These are phyloP conservation scores for Colletotrichum sidae DNA, from an alignment of 2,329 filamentous ascomycete genomes.

Conservation along the genomic window DNA sequence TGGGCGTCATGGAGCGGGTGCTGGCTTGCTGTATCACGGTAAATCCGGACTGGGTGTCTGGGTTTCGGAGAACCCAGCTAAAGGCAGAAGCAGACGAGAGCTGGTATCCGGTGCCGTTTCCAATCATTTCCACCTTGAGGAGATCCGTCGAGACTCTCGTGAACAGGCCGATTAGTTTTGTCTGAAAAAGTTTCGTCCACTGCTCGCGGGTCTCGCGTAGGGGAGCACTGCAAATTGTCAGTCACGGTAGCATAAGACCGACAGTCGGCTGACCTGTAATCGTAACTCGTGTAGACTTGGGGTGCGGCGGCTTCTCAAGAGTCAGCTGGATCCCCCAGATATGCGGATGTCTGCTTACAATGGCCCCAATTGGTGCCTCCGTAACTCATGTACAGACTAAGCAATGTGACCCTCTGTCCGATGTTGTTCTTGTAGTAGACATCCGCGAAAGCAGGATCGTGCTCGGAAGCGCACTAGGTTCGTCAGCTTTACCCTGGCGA, in stretches of 20 bases:
- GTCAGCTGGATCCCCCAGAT: not conserved
- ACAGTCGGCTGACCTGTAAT: slow-evolving; percentile 52
- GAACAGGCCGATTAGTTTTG: slow-evolving; percentile 66
- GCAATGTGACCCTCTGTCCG: slow-evolving; percentile 72
- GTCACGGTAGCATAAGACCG: not conserved
- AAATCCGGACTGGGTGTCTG: slow-evolving; percentile 61
- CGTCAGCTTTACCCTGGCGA: slow-evolving; percentile 61
- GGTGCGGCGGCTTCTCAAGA: slow-evolving; percentile 18
- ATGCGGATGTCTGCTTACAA: slow-evolving; percentile 4
- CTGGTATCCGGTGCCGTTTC: slow-evolving; percentile 61
- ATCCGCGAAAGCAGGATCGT: slow-evolving; percentile 78
- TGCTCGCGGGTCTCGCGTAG: slow-evolving; percentile 66
- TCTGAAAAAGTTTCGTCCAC: slow-evolving; percentile 63
- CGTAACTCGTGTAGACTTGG: slow-evolving; percentile 70
- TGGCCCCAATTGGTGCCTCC: slow-evolving; percentile 90
- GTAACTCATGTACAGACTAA: slow-evolving; percentile 83
- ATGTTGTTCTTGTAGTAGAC: slow-evolving; percentile 85
- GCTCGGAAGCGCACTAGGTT: slow-evolving; percentile 67
- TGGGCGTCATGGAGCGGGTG: slow-evolving; percentile 56
- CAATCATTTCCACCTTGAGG: slow-evolving; percentile 63
- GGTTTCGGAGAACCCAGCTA: slow-evolving; percentile 65
- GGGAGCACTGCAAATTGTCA: slow-evolving; percentile 50
- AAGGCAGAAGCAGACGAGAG: slow-evolving; percentile 52
- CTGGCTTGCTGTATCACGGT: slow-evolving; percentile 60
- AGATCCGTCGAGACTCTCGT: slow-evolving; percentile 63